Evolutionary conservation across 371 early-diverging fungal species (phyloP), one percentile per base, ranked within the genome.

Genomic region (Mucor saturninus): DNA sequence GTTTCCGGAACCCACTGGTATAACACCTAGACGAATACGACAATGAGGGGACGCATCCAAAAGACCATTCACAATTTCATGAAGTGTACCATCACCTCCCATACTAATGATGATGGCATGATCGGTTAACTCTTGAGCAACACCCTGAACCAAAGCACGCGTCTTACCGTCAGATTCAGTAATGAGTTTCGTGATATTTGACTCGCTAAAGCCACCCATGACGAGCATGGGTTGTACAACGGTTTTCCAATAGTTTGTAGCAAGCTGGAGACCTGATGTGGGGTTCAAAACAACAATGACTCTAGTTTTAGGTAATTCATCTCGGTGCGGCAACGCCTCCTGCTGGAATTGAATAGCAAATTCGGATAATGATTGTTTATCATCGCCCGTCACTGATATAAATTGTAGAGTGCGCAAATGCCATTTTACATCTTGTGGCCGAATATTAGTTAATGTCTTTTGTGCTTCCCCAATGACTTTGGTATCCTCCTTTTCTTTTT

Each of bases 71-170:
- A 81, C 63, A 2, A 79, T 63, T 37, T 81, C 79, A 62, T 81
- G 82, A 2, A 78, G 40, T 0, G 79, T 81, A 2, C 82, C 82
- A 71, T 81, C 82, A 29, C 82, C 82, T 11, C 82, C 82, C 40
- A 81, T 58, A 51, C 69, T 65, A n/a, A 81, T 56, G 2, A 81
- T 14, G 11, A 76, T 65, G 5, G 45, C n/a, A 10, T 30, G 7
- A 1, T 57, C 31, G 8, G 49, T 29, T 9, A 37, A 28, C 2
- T 54, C 49, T 28, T 55, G 30, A 10, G 61, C 67, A 3, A 57
- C 11, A 28, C 43, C 13, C 26, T 64, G 9, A 2, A 53, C 64
- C n/a, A 63, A 50, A 10, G 26, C 35, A 21, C 61, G 42, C 30
- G 70, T 70, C 42, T 59, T 54, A n/a, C 57, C 64, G 7, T 59